These are phyloP conservation scores for Fraxinus paxiana DNA, from an alignment of 305 asterid genomes.

Conservation along the genomic window DNA sequence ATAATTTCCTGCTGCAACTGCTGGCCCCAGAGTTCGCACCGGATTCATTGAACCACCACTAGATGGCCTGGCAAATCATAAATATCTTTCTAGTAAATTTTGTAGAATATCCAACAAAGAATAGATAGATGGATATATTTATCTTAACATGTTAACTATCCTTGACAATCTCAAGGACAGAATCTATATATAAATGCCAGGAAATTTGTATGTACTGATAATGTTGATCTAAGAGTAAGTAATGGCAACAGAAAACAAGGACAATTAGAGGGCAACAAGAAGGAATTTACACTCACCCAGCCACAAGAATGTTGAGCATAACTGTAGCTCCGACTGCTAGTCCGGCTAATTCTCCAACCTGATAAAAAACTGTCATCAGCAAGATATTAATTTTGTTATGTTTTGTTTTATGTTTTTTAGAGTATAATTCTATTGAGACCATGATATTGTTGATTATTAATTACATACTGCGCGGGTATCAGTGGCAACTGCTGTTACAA, in stretches of 20 bases:
- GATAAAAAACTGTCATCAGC: constrained; percentile 4
- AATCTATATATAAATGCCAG: too few species aligned
- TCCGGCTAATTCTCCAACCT: constrained; percentile 91
- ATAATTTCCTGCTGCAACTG: constrained; percentile 83
- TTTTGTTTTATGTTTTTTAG: background rate
- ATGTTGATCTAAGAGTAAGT: background rate
- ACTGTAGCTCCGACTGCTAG: constrained; percentile 92
- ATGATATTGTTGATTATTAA: background rate
- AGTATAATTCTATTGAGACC: background rate
- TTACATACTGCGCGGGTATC: constrained; percentile 76
- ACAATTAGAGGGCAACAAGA: background rate
- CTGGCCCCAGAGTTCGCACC: constrained; percentile 83
- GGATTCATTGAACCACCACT: constrained; percentile 93
- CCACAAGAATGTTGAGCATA: constrained; percentile 80
- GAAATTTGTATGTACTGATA: background rate
- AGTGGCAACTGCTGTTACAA: constrained; percentile 89
- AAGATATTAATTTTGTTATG: background rate
- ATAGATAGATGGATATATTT: background rate
- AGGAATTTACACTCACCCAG: constrained; percentile 53
- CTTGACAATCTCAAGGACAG: background rate
- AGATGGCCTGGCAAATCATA: constrained; percentile 50
- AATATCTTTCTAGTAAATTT: background rate
- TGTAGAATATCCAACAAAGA: background rate
- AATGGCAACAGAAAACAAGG: background rate
- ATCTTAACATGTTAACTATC: background rate